These are phyloP conservation scores for Pythium diclinum DNA, from an alignment of 352 stramenopile species.

Conservation along the genomic window DNA sequence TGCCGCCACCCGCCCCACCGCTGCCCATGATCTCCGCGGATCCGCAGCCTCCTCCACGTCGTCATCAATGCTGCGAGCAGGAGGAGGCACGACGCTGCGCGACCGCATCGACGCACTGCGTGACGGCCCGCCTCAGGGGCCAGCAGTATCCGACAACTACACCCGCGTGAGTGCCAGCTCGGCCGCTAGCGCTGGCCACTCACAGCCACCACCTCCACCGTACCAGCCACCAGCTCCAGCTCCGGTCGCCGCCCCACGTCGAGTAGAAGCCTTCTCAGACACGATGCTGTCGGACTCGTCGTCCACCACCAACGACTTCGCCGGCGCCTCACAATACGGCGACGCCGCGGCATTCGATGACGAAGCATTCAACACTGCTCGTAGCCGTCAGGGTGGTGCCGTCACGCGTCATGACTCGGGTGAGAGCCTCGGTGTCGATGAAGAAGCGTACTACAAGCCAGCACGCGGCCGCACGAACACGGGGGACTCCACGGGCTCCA, in stretches of 20 bases:
- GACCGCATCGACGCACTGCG: constrained; percentile 62
- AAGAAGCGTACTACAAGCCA: constrained; percentile 33
- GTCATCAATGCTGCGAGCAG: constrained; percentile 23
- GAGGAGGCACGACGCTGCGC: constrained; percentile 36
- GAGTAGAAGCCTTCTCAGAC: constrained; percentile 5
- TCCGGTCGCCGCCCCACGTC: background rate
- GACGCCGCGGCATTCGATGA: constrained; percentile 33
- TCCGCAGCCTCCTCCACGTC: constrained; percentile 20
- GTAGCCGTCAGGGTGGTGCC: constrained; percentile 24
- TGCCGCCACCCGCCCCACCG: constrained; percentile 15
- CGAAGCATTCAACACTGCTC: constrained; percentile 35
- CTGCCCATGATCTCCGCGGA: background rate
- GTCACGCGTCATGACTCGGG: constrained; percentile 11
- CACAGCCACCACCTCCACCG: background rate
- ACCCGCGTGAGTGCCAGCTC: constrained; percentile 44
- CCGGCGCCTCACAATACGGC: constrained; percentile 9
- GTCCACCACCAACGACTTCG: constrained; percentile 16
- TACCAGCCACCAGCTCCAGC: constrained; percentile 1
- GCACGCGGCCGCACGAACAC: constrained; percentile 14
- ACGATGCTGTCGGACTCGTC: constrained; percentile 21
- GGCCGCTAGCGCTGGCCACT: constrained; percentile 6
- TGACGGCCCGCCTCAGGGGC: constrained; percentile 28
- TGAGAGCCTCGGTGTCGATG: constrained; percentile 16
- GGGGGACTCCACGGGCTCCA: constrained; percentile 16
- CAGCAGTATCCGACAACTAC: constrained; percentile 40